Percentiles rank a stretch among this genome's conserved stretches.
phyloP scores from a whole-genome alignment of 768 basidiomycete genomes.

The Hypholoma sublateritium region DNA sequence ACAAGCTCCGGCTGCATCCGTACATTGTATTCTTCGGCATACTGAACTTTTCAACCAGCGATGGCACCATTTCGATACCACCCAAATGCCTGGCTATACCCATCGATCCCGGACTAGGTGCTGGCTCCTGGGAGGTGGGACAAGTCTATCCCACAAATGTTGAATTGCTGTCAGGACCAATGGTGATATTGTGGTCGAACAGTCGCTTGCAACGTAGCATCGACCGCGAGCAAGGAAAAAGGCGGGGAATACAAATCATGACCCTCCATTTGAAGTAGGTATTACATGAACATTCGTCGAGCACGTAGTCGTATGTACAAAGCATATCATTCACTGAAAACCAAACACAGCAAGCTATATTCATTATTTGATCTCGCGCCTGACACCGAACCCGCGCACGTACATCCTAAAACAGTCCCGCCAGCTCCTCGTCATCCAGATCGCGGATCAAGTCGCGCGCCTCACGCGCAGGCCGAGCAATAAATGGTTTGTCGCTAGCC shows the following conservation, averaged over 20 bases:
- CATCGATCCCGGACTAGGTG: neutral
- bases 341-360: no score
- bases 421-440: conserved; percentile 40
- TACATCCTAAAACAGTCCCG: conserved; percentile 40
- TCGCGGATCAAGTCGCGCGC: conserved; percentile 69
- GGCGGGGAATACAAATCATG: neutral
- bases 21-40: neutral
- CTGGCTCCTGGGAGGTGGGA: neutral
- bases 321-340: neutral
- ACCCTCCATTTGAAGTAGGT: neutral
- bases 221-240: neutral
- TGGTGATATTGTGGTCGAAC: no score
- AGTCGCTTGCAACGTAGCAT: neutral
- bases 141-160: no score
- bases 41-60: neutral
- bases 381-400: neutral
- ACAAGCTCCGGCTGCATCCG: neutral
- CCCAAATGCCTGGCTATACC: neutral
- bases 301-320: neutral
- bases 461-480: conserved; percentile 81
- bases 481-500: conserved; percentile 65
- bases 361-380: no score
- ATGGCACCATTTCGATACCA: neutral
- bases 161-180: no score
- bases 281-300: neutral